Evolutionary conservation across 2,329 filamentous ascomycete genomes (phyloP).

Genomic region (Verticillium isaacii): DNA sequence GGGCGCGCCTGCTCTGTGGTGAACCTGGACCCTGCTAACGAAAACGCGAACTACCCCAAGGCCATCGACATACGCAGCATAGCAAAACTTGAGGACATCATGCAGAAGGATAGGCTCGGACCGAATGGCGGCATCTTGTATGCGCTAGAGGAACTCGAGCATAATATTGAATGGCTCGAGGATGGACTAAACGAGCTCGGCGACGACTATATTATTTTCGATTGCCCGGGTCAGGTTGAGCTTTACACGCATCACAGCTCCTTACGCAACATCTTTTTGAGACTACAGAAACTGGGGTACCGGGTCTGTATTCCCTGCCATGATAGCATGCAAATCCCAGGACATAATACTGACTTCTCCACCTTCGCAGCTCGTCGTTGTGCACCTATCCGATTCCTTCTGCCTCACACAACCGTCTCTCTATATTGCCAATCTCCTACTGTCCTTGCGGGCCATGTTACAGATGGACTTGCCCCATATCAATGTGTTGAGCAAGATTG

Average conservation of each 20-base stretch:
- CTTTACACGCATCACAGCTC: conserved; percentile 94
- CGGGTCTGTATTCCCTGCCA: conserved; percentile 55
- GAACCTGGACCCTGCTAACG: conserved; percentile 96
- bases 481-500: conserved; percentile 96
- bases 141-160: conserved; percentile 89
- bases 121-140: conserved; percentile 92
- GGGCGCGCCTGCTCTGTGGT: conserved; percentile 91
- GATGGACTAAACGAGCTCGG: conserved; percentile 72
- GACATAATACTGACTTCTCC: neutral
- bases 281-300: conserved; percentile 85
- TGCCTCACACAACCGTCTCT: conserved; percentile 89
- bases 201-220: conserved; percentile 91
- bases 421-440: conserved; percentile 89
- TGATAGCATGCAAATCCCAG: neutral
- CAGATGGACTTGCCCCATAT: conserved; percentile 96
- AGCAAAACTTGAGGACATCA: conserved; percentile 89
- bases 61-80: conserved; percentile 87
- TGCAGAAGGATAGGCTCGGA: conserved; percentile 84
- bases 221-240: conserved; percentile 96
- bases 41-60: conserved; percentile 81
- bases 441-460: conserved; percentile 93
- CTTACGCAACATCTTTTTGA: conserved; percentile 85
- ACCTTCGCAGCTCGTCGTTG: conserved; percentile 69
- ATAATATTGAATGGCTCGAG: conserved; percentile 91
- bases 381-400: conserved; percentile 92